Percentiles rank a stretch among this genome's conserved stretches.
These are phyloP conservation scores for Hymenoscyphus fraxineus DNA, from an alignment of 2,329 filamentous ascomycete genomes.

Conservation along the genomic window DNA sequence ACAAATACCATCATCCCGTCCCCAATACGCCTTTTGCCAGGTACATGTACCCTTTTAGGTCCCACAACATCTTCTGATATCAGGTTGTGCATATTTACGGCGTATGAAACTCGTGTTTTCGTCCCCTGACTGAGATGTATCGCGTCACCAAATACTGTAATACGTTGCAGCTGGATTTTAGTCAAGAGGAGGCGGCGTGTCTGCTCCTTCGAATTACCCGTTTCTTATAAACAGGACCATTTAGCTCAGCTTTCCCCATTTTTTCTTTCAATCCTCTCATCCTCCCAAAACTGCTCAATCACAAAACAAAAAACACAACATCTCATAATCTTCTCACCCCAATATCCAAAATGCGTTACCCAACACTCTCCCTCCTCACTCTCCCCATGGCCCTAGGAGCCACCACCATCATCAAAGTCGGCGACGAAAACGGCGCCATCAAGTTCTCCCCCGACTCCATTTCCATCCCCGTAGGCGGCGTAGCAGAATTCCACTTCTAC, in stretches of 20 bases:
- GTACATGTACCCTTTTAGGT: neutral
- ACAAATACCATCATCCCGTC: neutral
- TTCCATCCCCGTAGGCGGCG: conserved; percentile 45
- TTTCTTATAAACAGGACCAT: neutral
- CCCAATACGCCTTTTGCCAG: neutral
- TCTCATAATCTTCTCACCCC: neutral
- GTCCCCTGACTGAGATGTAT: too few species aligned
- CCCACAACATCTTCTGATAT: neutral
- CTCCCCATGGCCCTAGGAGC: conserved; percentile 13
- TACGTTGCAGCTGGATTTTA: too few species aligned
- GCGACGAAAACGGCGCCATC: conserved; percentile 33
- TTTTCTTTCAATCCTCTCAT: neutral
- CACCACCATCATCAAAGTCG: conserved; percentile 32
- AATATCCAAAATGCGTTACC: neutral
- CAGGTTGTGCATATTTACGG: neutral
- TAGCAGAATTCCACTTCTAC: conserved; percentile 54
- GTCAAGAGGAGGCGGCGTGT: neutral
- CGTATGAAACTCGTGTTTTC: neutral
- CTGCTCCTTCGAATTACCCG: neutral
- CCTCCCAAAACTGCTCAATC: conserved; percentile 3
- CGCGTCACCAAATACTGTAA: too few species aligned
- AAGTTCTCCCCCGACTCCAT: conserved; percentile 49
- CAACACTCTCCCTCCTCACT: conserved; percentile 13
- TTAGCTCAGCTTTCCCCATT: neutral
- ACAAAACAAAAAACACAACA: too few species aligned